phyloP scores from a whole-genome alignment of 169 alveolate genomes.

The Plasmodium berghei region DNA sequence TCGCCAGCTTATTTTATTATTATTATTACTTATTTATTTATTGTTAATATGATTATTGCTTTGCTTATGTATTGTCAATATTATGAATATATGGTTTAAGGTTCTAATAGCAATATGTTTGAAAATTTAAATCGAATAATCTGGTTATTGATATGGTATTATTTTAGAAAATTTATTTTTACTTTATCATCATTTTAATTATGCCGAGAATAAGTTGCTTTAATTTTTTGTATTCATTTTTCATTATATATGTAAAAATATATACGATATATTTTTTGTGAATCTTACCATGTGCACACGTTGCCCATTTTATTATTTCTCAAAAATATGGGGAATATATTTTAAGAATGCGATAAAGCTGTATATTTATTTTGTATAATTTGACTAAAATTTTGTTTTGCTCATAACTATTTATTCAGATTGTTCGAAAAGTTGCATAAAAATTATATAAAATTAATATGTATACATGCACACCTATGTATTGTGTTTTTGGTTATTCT shows the following conservation, averaged over 20 bases:
- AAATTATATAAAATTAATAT: neutral
- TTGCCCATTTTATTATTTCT: constrained; percentile 52
- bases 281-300: constrained; percentile 75
- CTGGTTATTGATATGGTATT: too few relatives aligned
- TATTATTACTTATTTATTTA: too few relatives aligned
- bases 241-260: neutral
- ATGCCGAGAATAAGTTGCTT: too few relatives aligned
- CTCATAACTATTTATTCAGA: too few relatives aligned
- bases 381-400: neutral
- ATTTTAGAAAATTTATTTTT: too few relatives aligned
- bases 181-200: too few relatives aligned
- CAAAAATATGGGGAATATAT: neutral
- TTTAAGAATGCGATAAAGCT: neutral
- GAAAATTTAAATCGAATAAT: too few relatives aligned
- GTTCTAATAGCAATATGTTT: too few relatives aligned
- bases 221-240: neutral
- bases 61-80: too few relatives aligned
- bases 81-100: too few relatives aligned
- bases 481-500: constrained; percentile 3
- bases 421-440: neutral
- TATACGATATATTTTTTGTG: neutral
- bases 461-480: neutral
- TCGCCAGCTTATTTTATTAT: too few relatives aligned
- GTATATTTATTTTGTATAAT: neutral
- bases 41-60: too few relatives aligned